These are phyloP conservation scores for Fraxinus latifolia DNA, from an alignment of 305 asterid species.

Conservation along the genomic window DNA sequence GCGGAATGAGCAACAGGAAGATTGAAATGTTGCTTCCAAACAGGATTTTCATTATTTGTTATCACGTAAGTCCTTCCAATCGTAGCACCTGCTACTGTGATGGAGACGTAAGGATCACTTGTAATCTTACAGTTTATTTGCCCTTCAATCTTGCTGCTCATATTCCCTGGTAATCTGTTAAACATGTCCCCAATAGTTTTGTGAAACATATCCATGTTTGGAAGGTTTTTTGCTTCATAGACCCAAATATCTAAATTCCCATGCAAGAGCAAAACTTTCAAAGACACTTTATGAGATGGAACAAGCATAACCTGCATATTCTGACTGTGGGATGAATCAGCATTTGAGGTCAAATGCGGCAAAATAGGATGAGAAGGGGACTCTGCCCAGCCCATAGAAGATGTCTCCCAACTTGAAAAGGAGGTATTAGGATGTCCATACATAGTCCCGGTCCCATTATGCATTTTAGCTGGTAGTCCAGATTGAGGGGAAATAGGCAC, in stretches of 20 bases:
- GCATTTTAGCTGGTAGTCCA: constrained; percentile 46
- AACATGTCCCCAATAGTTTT: constrained; percentile 90
- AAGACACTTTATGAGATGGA: constrained; percentile 51
- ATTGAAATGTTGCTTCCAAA: constrained; percentile 84
- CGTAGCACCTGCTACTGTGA: constrained; percentile 60
- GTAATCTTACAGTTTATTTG: constrained; percentile 69
- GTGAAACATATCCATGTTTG: constrained; percentile 99
- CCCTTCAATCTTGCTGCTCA: constrained; percentile 76
- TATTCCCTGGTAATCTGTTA: constrained; percentile 62
- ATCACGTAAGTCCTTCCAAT: constrained; percentile 86
- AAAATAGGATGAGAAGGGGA: constrained; percentile 26
- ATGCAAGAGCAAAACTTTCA: constrained; percentile 75
- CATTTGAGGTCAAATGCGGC: constrained; percentile 23
- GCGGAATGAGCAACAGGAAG: constrained; percentile 89
- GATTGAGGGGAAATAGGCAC: constrained; percentile 37
- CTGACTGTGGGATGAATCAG: constrained; percentile 27
- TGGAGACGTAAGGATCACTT: constrained; percentile 90
- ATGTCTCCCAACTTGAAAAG: constrained; percentile 53
- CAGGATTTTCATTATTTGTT: constrained; percentile 77
- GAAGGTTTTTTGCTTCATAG: constrained; percentile 86
- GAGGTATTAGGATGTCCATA: constrained; percentile 51
- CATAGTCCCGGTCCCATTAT: constrained; percentile 36
- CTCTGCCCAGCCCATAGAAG: constrained; percentile 32
- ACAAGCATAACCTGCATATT: constrained; percentile 62
- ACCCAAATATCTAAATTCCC: constrained; percentile 91